A percentile compares a stretch with the other conserved stretches of the same genome.
Evolutionary conservation across 257 asterid genomes (phyloP).

Genomic region (Eustoma russellianum): DNA sequence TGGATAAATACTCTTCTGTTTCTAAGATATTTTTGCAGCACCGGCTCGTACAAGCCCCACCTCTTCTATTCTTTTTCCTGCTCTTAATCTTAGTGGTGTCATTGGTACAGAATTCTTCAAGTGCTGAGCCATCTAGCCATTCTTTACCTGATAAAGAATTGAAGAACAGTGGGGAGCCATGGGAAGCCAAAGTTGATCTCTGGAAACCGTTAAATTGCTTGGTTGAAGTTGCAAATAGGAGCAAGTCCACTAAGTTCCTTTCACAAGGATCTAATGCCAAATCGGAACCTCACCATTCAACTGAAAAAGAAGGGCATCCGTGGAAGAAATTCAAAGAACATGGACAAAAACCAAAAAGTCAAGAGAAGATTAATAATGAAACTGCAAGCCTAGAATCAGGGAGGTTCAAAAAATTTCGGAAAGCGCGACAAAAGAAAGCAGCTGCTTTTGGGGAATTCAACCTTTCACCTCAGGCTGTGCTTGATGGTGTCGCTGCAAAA

Average conservation of each 20-base stretch:
- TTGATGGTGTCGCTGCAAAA: constrained; percentile 49
- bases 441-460: constrained; percentile 40
- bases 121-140: constrained; percentile 48
- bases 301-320: constrained; percentile 41
- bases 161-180: constrained; percentile 40
- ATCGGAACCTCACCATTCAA: constrained; percentile 41
- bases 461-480: constrained; percentile 63
- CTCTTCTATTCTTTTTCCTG: neutral
- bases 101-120: constrained; percentile 47
- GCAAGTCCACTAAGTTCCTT: constrained; percentile 60
- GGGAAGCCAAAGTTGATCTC: constrained; percentile 77
- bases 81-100: constrained; percentile 14
- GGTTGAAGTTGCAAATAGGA: constrained; percentile 95
- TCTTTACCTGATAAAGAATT: constrained; percentile 36
- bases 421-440: constrained; percentile 58
- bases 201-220: constrained; percentile 94
- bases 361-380: constrained; percentile 43
- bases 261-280: constrained; percentile 52
- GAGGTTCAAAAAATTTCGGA: constrained; percentile 63
- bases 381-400: constrained; percentile 44
- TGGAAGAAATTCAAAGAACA: constrained; percentile 57
- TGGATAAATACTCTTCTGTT: too few relatives aligned
- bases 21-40: too few relatives aligned
- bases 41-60: too few relatives aligned
- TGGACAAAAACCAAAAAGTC: constrained; percentile 49